Base-by-base conservation (phyloP, 192 early-diverging fungal species). In the Coemansia sp. region DNA sequence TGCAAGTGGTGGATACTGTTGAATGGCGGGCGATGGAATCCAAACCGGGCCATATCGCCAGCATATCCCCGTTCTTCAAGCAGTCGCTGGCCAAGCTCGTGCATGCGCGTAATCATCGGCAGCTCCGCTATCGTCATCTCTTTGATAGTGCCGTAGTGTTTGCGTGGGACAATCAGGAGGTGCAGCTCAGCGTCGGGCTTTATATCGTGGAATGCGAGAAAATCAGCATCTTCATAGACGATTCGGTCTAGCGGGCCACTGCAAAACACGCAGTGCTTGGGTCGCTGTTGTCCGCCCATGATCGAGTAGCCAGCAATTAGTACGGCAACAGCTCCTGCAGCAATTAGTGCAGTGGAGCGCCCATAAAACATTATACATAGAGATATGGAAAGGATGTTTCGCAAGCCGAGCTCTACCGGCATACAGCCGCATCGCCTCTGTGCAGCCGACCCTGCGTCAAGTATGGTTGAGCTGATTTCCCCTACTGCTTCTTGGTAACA, bases 11-110 rank as follows among this genome's bases (percentile, higher is more conserved):
- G 76, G 29, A 84, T 48, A 68, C 76, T 78, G 62, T 78, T 77
- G 65, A 76, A 84, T 5, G 81, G 81, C 62, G 81, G 81, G 25
- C 72, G 73, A 29, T 84, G 81, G 70, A 84, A 84, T 48, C 81
- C 81, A 21, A 78, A 78, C 8, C 81, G 70, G 19, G 73, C 65
- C 6, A 53, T 67, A 5, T 72, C 68, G 21, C 51, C 70, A 3
- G 55, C n/a, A 62, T 73, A 76, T 14, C 81, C 81, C 11, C 48
- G 23, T 27, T 84, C 70, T 7, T 63, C 44, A 14, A 78, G 55
- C 38, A 78, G 63, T 37, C 38, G 66, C 57, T 75, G 67, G 2
- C 81, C 81, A 11, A 84, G 61, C 17, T 55, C 67, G 25, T 63
- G 42, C 81, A 84, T 84, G 45, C 67, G 76, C 37, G 19, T 44